A percentile compares a stretch with the other conserved stretches of the same genome.
Evolutionary conservation across 306 rosid species (phyloP).

Genomic region (Sindora glabra): DNA sequence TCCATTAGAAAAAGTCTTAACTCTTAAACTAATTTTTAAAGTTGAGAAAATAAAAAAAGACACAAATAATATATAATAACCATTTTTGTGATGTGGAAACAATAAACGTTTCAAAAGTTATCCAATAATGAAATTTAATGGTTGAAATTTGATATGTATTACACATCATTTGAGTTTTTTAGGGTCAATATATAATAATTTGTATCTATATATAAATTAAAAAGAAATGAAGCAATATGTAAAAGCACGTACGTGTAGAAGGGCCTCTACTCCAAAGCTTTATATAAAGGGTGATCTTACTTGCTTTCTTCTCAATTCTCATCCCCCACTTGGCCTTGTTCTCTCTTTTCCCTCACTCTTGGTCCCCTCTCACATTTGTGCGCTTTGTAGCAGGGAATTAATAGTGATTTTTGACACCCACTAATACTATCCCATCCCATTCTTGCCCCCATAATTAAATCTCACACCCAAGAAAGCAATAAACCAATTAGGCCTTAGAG

Average conservation of each 20-base stretch:
- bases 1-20: too few relatives aligned
- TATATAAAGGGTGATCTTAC: slow-evolving; percentile 28
- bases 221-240: not conserved
- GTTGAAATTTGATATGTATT: too few relatives aligned
- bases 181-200: too few relatives aligned
- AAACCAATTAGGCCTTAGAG: slow-evolving; percentile 3
- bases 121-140: too few relatives aligned
- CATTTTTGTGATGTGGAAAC: too few relatives aligned
- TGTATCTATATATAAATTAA: too few relatives aligned
- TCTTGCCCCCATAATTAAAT: slow-evolving; percentile 1
- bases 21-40: too few relatives aligned
- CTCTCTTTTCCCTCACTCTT: not conserved
- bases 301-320: not conserved
- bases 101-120: too few relatives aligned
- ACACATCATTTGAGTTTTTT: too few relatives aligned
- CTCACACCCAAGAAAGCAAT: slow-evolving; percentile 12
- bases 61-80: too few relatives aligned
- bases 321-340: slow-evolving; percentile 12
- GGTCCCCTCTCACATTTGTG: slow-evolving; percentile 22
- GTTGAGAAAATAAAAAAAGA: too few relatives aligned
- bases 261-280: slow-evolving; percentile 10
- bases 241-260: not conserved
- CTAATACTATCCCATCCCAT: not conserved
- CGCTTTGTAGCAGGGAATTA: slow-evolving; percentile 23
- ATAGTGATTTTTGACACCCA: too few relatives aligned